These are phyloP conservation scores for Amorphotheca resinae DNA, from an alignment of 495 filamentous ascomycete species.

Conservation along the genomic window DNA sequence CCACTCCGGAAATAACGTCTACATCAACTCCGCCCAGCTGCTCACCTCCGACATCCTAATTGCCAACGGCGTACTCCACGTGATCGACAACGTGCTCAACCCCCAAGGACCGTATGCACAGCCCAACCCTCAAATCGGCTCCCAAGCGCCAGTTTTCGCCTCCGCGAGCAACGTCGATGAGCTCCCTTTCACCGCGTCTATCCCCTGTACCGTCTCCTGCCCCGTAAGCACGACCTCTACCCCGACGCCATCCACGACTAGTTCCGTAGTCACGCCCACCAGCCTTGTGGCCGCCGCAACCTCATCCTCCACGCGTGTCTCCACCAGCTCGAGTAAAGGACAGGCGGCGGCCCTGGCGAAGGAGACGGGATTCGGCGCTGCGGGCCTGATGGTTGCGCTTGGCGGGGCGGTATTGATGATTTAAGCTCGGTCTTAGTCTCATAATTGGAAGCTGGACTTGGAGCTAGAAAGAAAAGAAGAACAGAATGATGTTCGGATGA, in stretches of 20 bases:
- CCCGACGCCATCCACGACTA: background rate
- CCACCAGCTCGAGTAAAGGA: conserved; percentile 10
- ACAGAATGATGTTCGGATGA: no score
- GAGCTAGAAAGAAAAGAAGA: no score
- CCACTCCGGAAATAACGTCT: conserved; percentile 31
- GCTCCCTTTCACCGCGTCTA: conserved; percentile 12
- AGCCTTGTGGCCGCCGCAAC: background rate
- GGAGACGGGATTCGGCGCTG: conserved; percentile 13
- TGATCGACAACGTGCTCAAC: conserved; percentile 37
- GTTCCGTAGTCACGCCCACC: background rate
- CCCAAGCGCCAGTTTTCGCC: conserved; percentile 14
- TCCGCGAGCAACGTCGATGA: conserved; percentile 7
- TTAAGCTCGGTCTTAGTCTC: no score
- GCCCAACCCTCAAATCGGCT: conserved; percentile 11
- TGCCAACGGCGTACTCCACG: conserved; percentile 55
- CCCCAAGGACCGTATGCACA: conserved; percentile 7
- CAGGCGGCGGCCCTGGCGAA: conserved; percentile 8
- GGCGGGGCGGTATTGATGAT: conserved; percentile 16
- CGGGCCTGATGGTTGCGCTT: conserved; percentile 14
- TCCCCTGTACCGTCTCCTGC: conserved; percentile 25
- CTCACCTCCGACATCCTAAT: conserved; percentile 45
- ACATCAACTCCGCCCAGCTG: conserved; percentile 39
- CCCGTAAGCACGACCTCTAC: conserved; percentile 3
- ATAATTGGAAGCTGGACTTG: no score
- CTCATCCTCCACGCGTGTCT: background rate